Base-by-base conservation (phyloP, 1,284 basidiomycete species). In the Cutaneotrichosporon mucoides region DNA sequence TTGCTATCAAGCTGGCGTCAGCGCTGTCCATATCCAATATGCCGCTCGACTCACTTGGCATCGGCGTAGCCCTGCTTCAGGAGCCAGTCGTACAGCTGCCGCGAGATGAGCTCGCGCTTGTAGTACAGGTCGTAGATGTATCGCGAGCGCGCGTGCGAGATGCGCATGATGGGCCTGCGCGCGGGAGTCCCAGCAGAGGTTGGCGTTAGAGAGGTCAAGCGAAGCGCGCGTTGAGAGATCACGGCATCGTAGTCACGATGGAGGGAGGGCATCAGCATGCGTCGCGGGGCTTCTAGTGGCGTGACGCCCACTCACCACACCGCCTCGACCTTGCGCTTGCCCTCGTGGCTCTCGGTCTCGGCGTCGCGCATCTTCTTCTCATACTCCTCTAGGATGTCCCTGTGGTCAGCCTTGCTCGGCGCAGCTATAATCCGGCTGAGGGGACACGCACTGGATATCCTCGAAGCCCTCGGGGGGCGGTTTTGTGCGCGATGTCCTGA, bases 71-170 rank as follows among this genome's bases (percentile, higher is more conserved):
- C 91, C 77, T 99, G 89, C 81, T 98, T 98, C 72, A 99, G 76
- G 60, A 99, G 79, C 96, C 96, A 99, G 79, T 99, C 95, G 76
- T 99, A 99, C 53, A 99, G 81, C 76, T 96, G 90, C 71, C 84
- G 86, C 66, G 87, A 89, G 72, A 99, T 92, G 12, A 93, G 92
- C 78, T 99, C 94, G 43, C 95, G 87, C 79, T 97, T 97, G 83
- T 99, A 98, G 81, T 96, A 99, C 59, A 99, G 83, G 78, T 99
- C 96, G 76, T 98, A 99, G 65, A 99, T 92, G 80, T 99, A 99
- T 64, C 93, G 83, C 54, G 91, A 94, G 52, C 95, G 87, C 9
- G 92, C 90, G 78, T 99, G 95, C 11, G 90, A 89, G 76, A 99
- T 92, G 48, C 92, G 87, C 91, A 99, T 97, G 68, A 99, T 97